A percentile compares a stretch with the other conserved stretches of the same genome.
These are phyloP conservation scores for Madurella mycetomatis DNA, from an alignment of 2,329 filamentous ascomycete species.

Conservation along the genomic window DNA sequence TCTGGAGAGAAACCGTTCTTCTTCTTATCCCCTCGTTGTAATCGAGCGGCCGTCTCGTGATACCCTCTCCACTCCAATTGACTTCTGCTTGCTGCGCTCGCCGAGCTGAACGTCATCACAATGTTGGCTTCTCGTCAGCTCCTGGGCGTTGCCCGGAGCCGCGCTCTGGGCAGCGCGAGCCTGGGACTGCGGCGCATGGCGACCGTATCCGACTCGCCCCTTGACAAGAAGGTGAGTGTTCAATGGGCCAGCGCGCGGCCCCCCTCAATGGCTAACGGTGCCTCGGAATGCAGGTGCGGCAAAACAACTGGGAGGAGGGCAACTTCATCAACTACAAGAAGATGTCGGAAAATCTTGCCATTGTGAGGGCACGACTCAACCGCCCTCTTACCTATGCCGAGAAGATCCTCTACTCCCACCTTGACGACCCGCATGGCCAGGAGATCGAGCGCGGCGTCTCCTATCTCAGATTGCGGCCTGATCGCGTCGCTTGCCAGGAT, in stretches of 20 bases:
- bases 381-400: constrained; percentile 91
- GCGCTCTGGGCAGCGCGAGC: constrained; percentile 52
- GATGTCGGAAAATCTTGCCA: constrained; percentile 94
- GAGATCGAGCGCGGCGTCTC: constrained; percentile 94
- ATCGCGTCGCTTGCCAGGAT: constrained; percentile 98
- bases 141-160: constrained; percentile 62
- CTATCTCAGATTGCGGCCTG: constrained; percentile 93
- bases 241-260: neutral
- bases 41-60: constrained; percentile 29
- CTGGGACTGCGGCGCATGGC: constrained; percentile 69
- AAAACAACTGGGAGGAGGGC: constrained; percentile 93
- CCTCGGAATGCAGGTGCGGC: constrained; percentile 60
- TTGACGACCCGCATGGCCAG: constrained; percentile 93
- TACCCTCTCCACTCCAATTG: constrained; percentile 35
- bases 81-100: constrained; percentile 22
- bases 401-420: constrained; percentile 98
- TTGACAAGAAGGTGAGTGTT: constrained; percentile 75
- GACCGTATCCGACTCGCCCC: constrained; percentile 77
- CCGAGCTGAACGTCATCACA: constrained; percentile 34
- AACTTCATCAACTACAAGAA: constrained; percentile 99
- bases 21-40: constrained; percentile 14
- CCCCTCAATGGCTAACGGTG: constrained; percentile 13
- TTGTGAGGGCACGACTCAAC: constrained; percentile 87
- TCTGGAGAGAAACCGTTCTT: neutral
- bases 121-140: constrained; percentile 71